These are phyloP conservation scores for Oryza glaberrima DNA, from an alignment of 176 grass and related monocot species.

Conservation along the genomic window DNA sequence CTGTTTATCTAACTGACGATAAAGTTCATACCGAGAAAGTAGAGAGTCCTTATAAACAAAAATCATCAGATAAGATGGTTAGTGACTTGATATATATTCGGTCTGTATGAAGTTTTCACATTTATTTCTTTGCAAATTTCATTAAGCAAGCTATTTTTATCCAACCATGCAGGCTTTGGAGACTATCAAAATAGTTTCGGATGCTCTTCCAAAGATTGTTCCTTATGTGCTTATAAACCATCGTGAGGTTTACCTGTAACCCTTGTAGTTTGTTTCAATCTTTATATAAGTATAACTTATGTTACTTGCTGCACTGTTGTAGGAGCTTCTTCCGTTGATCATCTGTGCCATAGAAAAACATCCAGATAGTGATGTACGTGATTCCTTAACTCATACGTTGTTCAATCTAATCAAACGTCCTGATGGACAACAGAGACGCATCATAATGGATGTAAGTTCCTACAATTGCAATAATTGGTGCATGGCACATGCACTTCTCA, in stretches of 20 bases:
- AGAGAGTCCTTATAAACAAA: slow-evolving; percentile 72
- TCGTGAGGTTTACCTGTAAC: slow-evolving; percentile 85
- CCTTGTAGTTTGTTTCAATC: slow-evolving; percentile 42
- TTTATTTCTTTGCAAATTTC: slow-evolving; percentile 14
- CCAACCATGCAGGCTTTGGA: slow-evolving; percentile 75
- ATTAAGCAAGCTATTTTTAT: slow-evolving; percentile 20
- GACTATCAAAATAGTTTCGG: slow-evolving; percentile 94
- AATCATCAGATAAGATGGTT: slow-evolving; percentile 78
- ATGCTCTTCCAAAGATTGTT: slow-evolving; percentile 97
- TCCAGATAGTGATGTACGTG: slow-evolving; percentile 76
- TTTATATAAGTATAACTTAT: slow-evolving; percentile 43
- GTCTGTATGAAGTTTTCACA: slow-evolving; percentile 20
- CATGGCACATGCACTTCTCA: slow-evolving; percentile 28
- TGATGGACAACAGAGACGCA: slow-evolving; percentile 83
- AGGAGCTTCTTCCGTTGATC: slow-evolving; percentile 99
- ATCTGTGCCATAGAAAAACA: slow-evolving; percentile 99
- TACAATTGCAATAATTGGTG: slow-evolving; percentile 6
- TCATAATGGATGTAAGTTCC: slow-evolving; percentile 92
- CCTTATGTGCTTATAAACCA: slow-evolving; percentile 99
- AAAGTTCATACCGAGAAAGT: slow-evolving; percentile 53
- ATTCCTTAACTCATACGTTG: slow-evolving; percentile 94
- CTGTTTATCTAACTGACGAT: slow-evolving; percentile 48
- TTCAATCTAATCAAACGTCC: slow-evolving; percentile 99
- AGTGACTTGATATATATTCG: slow-evolving; percentile 35
- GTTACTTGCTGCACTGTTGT: slow-evolving; percentile 41